Conservation (phyloP, 257 asterid genomes). For the Dorcoceras hygrometricum region DNA sequence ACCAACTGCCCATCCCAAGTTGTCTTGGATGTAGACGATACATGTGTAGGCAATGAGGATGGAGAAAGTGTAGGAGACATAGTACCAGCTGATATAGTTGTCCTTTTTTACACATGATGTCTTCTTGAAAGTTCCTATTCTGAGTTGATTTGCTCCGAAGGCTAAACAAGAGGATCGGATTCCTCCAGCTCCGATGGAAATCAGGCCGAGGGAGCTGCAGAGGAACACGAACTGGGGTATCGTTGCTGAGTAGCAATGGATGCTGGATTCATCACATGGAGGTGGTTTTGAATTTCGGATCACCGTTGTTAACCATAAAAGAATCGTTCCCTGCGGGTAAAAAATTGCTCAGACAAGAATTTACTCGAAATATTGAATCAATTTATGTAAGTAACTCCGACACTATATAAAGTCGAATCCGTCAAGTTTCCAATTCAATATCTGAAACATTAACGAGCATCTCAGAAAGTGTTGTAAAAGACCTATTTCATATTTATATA, state of each 20-base stretch:
- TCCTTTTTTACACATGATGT: constrained; percentile 27
- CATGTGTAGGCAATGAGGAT: constrained; percentile 46
- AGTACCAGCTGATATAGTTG: constrained; percentile 66
- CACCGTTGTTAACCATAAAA: constrained; percentile 59
- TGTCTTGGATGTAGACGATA: constrained; percentile 71
- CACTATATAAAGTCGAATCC: no score
- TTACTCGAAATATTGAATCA: no score
- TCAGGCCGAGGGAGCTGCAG: constrained; percentile 43
- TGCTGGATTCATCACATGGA: constrained; percentile 37
- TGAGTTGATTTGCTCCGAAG: constrained; percentile 70
- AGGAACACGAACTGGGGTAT: constrained; percentile 40
- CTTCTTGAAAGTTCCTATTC: constrained; percentile 25
- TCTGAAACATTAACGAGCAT: no score
- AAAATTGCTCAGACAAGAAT: neutral
- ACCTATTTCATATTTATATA: no score
- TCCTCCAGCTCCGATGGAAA: constrained; percentile 75
- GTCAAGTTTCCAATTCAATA: no score
- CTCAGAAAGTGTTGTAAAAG: no score
- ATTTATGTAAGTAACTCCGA: no score
- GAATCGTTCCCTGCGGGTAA: constrained; percentile 48
- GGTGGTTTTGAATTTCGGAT: constrained; percentile 61
- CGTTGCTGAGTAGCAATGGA: constrained; percentile 38
- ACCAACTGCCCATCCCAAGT: constrained; percentile 70
- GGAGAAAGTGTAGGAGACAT: constrained; percentile 41
- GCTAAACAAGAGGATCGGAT: constrained; percentile 55